Percentiles rank a stretch among this genome's conserved stretches.
These are phyloP conservation scores for Carex pumila DNA, from an alignment of 176 grass and related monocot genomes.

Conservation along the genomic window DNA sequence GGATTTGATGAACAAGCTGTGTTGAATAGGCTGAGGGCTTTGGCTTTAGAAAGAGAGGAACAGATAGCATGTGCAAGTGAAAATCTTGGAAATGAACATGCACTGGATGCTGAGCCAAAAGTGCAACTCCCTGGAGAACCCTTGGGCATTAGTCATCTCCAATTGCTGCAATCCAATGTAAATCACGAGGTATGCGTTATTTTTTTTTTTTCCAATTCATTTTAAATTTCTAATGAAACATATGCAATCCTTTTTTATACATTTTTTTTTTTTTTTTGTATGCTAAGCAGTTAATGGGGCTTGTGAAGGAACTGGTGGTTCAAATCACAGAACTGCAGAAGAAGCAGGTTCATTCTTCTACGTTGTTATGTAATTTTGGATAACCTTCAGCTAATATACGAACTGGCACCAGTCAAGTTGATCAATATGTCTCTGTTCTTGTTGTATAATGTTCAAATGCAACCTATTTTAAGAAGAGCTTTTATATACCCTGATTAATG, in stretches of 20 bases:
- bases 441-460: background rate
- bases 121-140: background rate
- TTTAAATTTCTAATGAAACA: background rate
- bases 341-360: conserved; percentile 47
- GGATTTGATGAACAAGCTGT: conserved; percentile 1
- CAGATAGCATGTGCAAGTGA: background rate
- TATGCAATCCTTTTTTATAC: background rate
- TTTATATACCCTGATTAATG: background rate
- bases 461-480: background rate
- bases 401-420: background rate
- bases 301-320: conserved; percentile 39
- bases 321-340: conserved; percentile 41
- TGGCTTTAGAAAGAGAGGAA: conserved; percentile 9
- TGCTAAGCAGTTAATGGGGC: conserved; percentile 40
- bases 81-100: conserved; percentile 1
- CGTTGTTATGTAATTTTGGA: background rate
- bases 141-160: background rate
- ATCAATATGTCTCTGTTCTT: background rate
- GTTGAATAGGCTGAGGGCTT: conserved; percentile 14
- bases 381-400: background rate
- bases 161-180: background rate
- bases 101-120: background rate
- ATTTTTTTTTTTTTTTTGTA: conserved; percentile 19
- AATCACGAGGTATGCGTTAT: background rate
- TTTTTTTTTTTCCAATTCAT: background rate